phyloP scores from a whole-genome alignment of 1,284 basidiomycete genomes.

The Ustilago curta region DNA sequence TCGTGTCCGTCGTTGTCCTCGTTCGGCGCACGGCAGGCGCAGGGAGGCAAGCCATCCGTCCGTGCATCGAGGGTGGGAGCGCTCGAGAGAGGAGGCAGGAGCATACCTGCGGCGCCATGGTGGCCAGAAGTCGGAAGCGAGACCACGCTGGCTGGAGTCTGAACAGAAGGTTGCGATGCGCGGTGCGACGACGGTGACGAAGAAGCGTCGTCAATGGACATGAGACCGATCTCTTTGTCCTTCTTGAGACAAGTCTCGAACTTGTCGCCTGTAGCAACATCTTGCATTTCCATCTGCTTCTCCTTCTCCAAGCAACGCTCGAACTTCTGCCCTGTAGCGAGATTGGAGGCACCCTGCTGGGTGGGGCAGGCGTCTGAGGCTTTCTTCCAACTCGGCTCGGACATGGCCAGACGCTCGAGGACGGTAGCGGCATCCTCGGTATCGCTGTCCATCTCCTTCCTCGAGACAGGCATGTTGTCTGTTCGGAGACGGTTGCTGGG shows the following conservation, averaged over 20 bases:
- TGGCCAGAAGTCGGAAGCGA: conserved; percentile 7
- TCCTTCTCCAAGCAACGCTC: conserved; percentile 41
- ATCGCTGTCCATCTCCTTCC: conserved; percentile 59
- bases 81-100: conserved; percentile 26
- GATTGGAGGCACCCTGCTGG: conserved; percentile 2
- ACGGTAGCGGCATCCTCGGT: conserved; percentile 66
- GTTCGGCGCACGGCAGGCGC: conserved; percentile 28
- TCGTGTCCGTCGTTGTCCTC: conserved; percentile 21
- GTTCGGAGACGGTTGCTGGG: conserved; percentile 33
- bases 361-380: conserved; percentile 15
- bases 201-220: conserved; percentile 14
- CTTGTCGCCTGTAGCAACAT: conserved; percentile 20
- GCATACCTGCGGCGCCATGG: conserved; percentile 19
- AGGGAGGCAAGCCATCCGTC: conserved; percentile 19
- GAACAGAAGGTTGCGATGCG: conserved; percentile 1
- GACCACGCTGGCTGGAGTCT: conserved; percentile 12
- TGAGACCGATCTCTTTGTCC: conserved; percentile 29
- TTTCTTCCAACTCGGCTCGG: conserved; percentile 19
- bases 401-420: conserved; percentile 65
- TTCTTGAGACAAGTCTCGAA: conserved; percentile 41
- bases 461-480: conserved; percentile 33
- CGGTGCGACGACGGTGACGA: neutral
- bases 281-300: conserved; percentile 22
- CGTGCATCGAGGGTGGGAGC: conserved; percentile 14
- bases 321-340: conserved; percentile 23